phyloP scores from a whole-genome alignment of 805 yeast species.

The Kodamaea restingae region DNA sequence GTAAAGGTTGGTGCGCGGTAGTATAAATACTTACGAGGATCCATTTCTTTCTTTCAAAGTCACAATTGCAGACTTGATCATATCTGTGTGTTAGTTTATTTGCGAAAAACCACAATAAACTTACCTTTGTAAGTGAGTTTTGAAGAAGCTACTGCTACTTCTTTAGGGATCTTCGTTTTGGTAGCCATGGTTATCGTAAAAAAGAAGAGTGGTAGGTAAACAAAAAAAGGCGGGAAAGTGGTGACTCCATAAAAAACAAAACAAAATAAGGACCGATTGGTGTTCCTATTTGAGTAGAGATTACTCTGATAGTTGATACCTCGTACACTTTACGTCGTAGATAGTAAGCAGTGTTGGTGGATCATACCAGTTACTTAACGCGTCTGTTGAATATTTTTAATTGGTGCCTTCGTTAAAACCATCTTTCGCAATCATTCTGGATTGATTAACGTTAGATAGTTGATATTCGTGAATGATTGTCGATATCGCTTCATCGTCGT shows the following conservation, averaged over 20 bases:
- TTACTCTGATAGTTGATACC: no score
- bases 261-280: constrained; percentile 3
- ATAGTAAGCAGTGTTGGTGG: no score
- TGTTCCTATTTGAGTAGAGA: no score
- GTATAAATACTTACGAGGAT: constrained; percentile 48
- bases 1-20: constrained; percentile 8
- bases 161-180: constrained; percentile 21
- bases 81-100: constrained; percentile 37
- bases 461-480: no score
- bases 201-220: constrained; percentile 3
- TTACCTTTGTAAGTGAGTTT: constrained; percentile 47
- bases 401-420: no score
- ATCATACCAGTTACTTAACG: no score
- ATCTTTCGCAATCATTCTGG: no score
- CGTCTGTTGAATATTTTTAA: no score
- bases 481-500: no score
- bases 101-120: constrained; percentile 15
- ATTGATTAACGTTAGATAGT: no score
- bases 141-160: constrained; percentile 16
- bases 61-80: constrained; percentile 64
- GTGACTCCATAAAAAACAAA: constrained; percentile 3
- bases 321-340: no score
- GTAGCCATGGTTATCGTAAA: constrained; percentile 27
- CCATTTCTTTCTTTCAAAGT: constrained; percentile 79
- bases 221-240: constrained; percentile 4